Base-by-base conservation (phyloP, 2,329 filamentous ascomycete species). In the Epichloe festucae region DNA sequence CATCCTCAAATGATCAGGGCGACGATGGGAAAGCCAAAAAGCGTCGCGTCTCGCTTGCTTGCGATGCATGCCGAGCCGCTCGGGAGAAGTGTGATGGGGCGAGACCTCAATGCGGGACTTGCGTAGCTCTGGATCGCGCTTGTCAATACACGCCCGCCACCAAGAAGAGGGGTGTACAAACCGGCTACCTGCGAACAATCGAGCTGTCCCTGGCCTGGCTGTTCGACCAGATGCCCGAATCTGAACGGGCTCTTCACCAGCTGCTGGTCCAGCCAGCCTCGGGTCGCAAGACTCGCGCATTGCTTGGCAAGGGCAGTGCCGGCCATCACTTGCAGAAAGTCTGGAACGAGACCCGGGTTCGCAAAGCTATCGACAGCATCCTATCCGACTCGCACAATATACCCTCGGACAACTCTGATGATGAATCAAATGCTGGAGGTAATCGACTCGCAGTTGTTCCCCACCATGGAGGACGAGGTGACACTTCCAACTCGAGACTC, bases 141-240 rank as follows among this genome's bases (percentile, higher is more conserved):
- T 90, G 87, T 64, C 82, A 82, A 15, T 90, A 89, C 63, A 80
- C 84, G 55, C 76, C 83, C 50, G 81, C 80, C 50, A 81, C 84
- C 7, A 88, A 87, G 66, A 89, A 89, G 64, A 75, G 86, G 56
- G 86, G 87, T 4, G 79, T 90, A 11, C 85, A 85, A 59, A 86
- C 86, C n/a, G 86, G 87, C 15, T 89, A 89, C 61, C 83, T 90
- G 51, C 77, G 85, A 36, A 84, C 84, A 0, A 71, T 90, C 17
- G 86, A 90, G 64, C 66, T 85, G 43, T 76, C 82, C 10, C 72
- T 86, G 51, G 82, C 81, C 12, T 81, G 81, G 72, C 68, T 85
- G 1, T 83, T 87, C 54, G 75, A 79, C 53, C 76, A 77, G 51
- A 74, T 81, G 38, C 73, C 78, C 14, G 78, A 75, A 10, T 75